Conservation (phyloP, 1,139 yeast species). For the Trichomonascaceae sp. region DNA sequence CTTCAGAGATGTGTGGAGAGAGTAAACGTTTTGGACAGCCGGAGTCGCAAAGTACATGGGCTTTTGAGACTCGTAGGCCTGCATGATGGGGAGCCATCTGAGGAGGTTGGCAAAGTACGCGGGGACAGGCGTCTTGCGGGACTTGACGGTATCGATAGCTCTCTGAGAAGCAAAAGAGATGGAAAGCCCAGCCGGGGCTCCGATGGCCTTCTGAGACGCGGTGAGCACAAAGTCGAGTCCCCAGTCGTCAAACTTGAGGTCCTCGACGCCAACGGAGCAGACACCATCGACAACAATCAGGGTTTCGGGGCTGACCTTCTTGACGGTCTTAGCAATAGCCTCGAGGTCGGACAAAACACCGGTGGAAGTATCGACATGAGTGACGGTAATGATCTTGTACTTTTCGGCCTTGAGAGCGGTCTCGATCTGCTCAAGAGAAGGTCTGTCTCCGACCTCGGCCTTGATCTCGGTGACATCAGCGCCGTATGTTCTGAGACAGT, state of each 20-base stretch:
- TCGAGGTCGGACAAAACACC: constrained; percentile 73
- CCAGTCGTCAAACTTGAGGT: constrained; percentile 79
- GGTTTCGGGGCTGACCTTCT: constrained; percentile 61
- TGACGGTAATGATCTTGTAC: constrained; percentile 66
- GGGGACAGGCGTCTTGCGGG: constrained; percentile 39
- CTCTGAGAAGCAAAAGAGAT: constrained; percentile 64
- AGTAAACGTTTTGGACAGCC: constrained; percentile 74
- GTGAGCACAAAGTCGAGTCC: constrained; percentile 77
- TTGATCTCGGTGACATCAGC: constrained; percentile 47
- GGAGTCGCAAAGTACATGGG: constrained; percentile 93
- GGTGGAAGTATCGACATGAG: constrained; percentile 94
- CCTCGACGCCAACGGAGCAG: constrained; percentile 85
- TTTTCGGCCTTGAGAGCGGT: constrained; percentile 36
- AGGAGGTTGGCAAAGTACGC: constrained; percentile 65
- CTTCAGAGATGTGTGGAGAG: constrained; percentile 63
- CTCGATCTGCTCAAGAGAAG: constrained; percentile 46
- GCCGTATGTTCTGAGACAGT: constrained; percentile 60
- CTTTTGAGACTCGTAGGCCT: constrained; percentile 69
- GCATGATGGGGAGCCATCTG: constrained; percentile 84
- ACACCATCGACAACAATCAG: constrained; percentile 85
- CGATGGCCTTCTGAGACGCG: constrained; percentile 92
- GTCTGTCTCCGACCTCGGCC: constrained; percentile 64
- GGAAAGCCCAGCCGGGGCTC: constrained; percentile 87
- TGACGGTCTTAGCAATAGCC: constrained; percentile 47
- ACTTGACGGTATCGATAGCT: constrained; percentile 50